Evolutionary conservation across 176 grass and related monocot genomes (phyloP), one percentile per base, ranked within the genome.

Genomic region (Zea luxurians): DNA sequence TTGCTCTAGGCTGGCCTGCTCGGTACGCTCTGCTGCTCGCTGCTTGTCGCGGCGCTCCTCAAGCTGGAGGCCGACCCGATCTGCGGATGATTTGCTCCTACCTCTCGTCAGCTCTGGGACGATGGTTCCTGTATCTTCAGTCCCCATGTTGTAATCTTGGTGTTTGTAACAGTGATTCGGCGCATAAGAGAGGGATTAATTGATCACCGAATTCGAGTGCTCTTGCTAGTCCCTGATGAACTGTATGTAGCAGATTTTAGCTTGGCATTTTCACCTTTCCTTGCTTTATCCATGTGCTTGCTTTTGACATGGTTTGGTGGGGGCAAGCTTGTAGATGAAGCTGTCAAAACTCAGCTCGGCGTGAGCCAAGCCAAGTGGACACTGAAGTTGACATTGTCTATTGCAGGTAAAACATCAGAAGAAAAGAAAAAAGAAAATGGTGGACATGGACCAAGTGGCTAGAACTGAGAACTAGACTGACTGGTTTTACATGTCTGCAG

Each of bases 131-230:
- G 85, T 78, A 78, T 85, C 73, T 77, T 44, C 35, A 66, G 78
- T 77, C 50, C 35, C 64, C 41, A 48, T 82, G 73, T 62, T 89
- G 87, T 89, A 85, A 85, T 85, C 61, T 37, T 45, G 80, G 73
- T 61, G 78, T 63, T 66, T 89, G 87, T 82, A 89, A 89, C 53
- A 68, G 87, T 80, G 77, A 85, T 85, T 89, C 49, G 87, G 87
- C 83, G 52, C 87, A 74, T 85, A 85, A 89, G 78, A 27, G 27
- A 82, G 73, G 62, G 87, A 78, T 85, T 82, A 89, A 89, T 89
- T 85, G 83, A 82, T 85, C 61, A 76, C 78, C 78, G 43, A 38
- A 44, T 53, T 21, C 2, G 52, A 85, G 49, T 45, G 50, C 62
- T 85, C 44, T 55, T 48, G 21, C 18, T 27, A 27, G 27, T 62